phyloP scores from a whole-genome alignment of 257 asterid species.

The Euphrasia confusa region DNA sequence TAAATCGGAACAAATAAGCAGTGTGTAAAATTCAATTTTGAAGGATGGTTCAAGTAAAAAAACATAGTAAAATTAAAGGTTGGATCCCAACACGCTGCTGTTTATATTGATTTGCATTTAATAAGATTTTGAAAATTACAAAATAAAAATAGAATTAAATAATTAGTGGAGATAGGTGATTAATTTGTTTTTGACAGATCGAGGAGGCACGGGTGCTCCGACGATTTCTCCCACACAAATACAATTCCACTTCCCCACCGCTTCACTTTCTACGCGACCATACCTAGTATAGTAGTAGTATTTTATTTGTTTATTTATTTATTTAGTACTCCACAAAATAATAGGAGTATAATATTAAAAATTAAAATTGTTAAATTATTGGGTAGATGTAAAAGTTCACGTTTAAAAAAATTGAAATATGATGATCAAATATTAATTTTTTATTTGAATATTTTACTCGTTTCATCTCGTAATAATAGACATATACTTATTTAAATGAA shows the following conservation, averaged over 20 bases:
- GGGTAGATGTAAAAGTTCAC: too few species aligned
- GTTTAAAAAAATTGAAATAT: too few species aligned
- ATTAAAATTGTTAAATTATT: too few species aligned
- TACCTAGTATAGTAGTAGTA: too few species aligned
- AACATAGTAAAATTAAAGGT: background rate
- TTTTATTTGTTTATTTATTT: too few species aligned
- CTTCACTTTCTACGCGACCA: background rate
- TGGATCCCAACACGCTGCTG: slow-evolving; percentile 30
- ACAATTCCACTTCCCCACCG: slow-evolving; percentile 48
- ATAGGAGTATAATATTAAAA: background rate
- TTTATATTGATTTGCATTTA: slow-evolving; percentile 27
- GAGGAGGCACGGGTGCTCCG: slow-evolving; percentile 67
- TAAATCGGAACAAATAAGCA: too few species aligned
- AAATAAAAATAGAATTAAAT: slow-evolving; percentile 3
- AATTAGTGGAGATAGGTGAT: background rate
- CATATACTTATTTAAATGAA: too few species aligned
- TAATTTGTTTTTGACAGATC: slow-evolving; percentile 28
- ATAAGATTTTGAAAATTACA: background rate
- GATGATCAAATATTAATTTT: too few species aligned
- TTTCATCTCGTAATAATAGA: too few species aligned
- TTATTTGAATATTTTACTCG: too few species aligned
- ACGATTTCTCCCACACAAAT: slow-evolving; percentile 47
- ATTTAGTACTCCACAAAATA: too few species aligned
- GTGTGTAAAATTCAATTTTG: background rate
- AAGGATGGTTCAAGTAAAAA: slow-evolving; percentile 36